Evolutionary conservation across 2,329 filamentous ascomycete genomes (phyloP).

Genomic region (Paraconiothyrium brasiliense): DNA sequence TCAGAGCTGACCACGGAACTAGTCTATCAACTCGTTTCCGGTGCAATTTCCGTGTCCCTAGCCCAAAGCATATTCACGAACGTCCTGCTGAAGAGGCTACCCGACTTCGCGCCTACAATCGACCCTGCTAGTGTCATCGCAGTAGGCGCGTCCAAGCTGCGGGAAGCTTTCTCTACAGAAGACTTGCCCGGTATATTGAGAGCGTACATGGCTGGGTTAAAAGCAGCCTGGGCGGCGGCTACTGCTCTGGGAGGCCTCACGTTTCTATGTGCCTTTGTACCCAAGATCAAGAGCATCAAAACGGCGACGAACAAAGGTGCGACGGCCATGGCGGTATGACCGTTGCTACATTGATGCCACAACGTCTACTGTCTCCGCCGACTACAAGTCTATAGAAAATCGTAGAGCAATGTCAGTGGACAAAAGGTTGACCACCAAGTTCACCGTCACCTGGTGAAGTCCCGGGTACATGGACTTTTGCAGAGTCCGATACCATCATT

Average conservation of each 20-base stretch:
- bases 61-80: constrained; percentile 40
- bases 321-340: too few species aligned
- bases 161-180: constrained; percentile 22
- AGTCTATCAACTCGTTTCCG: not conserved
- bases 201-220: constrained; percentile 18
- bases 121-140: constrained; percentile 35
- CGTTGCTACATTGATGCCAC: too few species aligned
- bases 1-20: not conserved
- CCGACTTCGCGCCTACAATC: constrained; percentile 40
- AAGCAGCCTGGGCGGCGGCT: constrained; percentile 1
- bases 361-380: too few species aligned
- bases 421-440: too few species aligned
- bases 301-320: too few species aligned
- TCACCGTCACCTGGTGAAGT: too few species aligned
- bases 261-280: too few species aligned
- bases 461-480: too few species aligned
- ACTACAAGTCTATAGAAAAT: too few species aligned
- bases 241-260: not conserved
- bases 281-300: too few species aligned
- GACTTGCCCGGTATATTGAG: constrained; percentile 11
- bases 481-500: too few species aligned
- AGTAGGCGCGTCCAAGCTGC: constrained; percentile 53
- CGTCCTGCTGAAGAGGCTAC: constrained; percentile 42
- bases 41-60: not conserved
- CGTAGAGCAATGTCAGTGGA: too few species aligned